phyloP scores from a whole-genome alignment of 2,329 filamentous ascomycete genomes.

The Ophiocordyceps australis region DNA sequence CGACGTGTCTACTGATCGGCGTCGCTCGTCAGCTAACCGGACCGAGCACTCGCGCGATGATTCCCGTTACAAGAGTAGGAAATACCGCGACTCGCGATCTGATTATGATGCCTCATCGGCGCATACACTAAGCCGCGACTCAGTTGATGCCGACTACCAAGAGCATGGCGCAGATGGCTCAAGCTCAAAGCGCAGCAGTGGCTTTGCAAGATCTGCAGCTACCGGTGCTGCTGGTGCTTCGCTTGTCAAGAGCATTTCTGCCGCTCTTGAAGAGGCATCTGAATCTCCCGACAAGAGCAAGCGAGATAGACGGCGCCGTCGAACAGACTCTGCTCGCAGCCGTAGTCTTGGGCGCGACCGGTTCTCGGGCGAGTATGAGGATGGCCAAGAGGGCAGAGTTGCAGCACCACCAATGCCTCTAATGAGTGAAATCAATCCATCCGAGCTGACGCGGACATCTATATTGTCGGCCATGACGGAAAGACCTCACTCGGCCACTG shows the following conservation, averaged over 20 bases:
- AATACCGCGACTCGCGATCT: constrained; percentile 35
- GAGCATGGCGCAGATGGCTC: constrained; percentile 17
- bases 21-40: constrained; percentile 41
- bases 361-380: constrained; percentile 30
- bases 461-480: constrained; percentile 71
- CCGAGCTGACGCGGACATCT: constrained; percentile 75
- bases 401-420: constrained; percentile 64
- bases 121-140: constrained; percentile 28
- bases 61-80: constrained; percentile 21
- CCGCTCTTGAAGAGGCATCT: constrained; percentile 19
- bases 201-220: constrained; percentile 24
- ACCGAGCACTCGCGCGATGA: constrained; percentile 34
- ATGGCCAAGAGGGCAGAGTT: constrained; percentile 32
- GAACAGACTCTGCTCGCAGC: constrained; percentile 28
- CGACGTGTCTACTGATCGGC: constrained; percentile 37
- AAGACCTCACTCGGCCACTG: constrained; percentile 49
- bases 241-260: constrained; percentile 13
- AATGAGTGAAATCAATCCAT: constrained; percentile 69
- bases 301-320: constrained; percentile 29
- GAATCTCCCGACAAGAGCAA: constrained; percentile 31
- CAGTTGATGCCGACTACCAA: constrained; percentile 17
- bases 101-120: constrained; percentile 31
- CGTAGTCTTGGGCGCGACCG: constrained; percentile 24
- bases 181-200: constrained; percentile 25
- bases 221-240: constrained; percentile 22